Evolutionary conservation across 371 early-diverging fungal genomes (phyloP).

Genomic region (Mortierella polycephala): DNA sequence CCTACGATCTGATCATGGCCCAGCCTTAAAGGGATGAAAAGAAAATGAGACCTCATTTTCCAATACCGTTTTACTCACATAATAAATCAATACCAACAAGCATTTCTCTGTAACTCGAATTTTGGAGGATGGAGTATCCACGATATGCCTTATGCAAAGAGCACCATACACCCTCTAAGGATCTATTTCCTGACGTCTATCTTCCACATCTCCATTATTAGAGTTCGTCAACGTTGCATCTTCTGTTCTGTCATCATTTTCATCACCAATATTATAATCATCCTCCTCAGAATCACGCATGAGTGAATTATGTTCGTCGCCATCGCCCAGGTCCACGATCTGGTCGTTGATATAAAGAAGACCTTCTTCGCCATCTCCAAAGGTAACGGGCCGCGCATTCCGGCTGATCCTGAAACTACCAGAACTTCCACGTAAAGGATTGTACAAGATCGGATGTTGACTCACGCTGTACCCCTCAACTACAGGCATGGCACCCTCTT

Average conservation of each 20-base stretch:
- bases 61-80: neutral
- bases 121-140: too few species aligned
- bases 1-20: slow-evolving; percentile 27
- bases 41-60: neutral
- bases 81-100: too few species aligned
- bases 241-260: slow-evolving; percentile 5
- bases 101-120: too few species aligned
- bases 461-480: slow-evolving; percentile 20
- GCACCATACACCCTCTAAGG: too few species aligned
- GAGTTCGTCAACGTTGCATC: neutral
- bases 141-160: too few species aligned
- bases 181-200: neutral
- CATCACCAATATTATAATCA: neutral
- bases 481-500: neutral
- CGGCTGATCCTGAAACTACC: slow-evolving; percentile 42
- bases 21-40: neutral
- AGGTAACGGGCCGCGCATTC: slow-evolving; percentile 19
- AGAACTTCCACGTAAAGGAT: slow-evolving; percentile 45
- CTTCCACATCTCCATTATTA: neutral
- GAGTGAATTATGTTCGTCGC: neutral
- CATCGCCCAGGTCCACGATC: slow-evolving; percentile 10
- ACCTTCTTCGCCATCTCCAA: slow-evolving; percentile 46
- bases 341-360: slow-evolving; percentile 25
- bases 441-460: slow-evolving; percentile 45
- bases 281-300: too few species aligned